These are phyloP conservation scores for Sugiyamaella americana DNA, from an alignment of 805 yeast species.

Conservation along the genomic window DNA sequence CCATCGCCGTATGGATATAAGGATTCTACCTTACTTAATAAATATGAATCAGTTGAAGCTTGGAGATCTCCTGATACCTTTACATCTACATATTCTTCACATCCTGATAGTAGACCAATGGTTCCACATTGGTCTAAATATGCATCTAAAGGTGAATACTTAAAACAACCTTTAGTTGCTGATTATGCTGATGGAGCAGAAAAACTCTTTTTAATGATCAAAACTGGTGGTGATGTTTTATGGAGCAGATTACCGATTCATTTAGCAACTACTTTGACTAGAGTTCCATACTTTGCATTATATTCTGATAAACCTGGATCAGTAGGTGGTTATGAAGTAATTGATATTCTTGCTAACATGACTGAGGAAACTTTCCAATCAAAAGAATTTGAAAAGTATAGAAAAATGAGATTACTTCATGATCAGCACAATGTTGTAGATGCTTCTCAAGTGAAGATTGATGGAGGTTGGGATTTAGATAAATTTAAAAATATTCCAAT, in stretches of 20 bases:
- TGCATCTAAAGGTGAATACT: too few species aligned
- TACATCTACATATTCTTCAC: too few species aligned
- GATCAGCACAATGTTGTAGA: conserved; percentile 18
- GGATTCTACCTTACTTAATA: too few species aligned
- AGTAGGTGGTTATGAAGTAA: conserved; percentile 30
- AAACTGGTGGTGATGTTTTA: conserved; percentile 33
- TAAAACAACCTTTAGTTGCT: too few species aligned
- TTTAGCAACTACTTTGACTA: conserved; percentile 28
- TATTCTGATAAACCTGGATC: conserved; percentile 32
- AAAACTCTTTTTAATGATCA: conserved; percentile 30
- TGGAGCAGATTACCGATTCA: conserved; percentile 35
- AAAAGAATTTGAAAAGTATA: conserved; percentile 24
- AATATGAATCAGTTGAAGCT: too few species aligned
- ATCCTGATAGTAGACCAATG: too few species aligned
- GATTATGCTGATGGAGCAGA: conserved; percentile 23
- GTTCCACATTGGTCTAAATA: too few species aligned
- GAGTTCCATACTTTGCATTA: conserved; percentile 29
- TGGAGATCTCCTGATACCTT: too few species aligned
- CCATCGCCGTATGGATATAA: too few species aligned
- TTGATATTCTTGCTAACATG: conserved; percentile 28
- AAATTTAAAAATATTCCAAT: conserved; percentile 35
- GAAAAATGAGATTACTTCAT: conserved; percentile 23
- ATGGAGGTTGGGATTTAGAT: conserved; percentile 33
- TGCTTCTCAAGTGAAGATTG: conserved; percentile 12
- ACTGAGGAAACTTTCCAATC: conserved; percentile 18